A percentile compares a stretch with the other conserved stretches of the same genome.
Evolutionary conservation across 73 alveolate species (phyloP).

Genomic region (Tetrahymena thermophila): DNA sequence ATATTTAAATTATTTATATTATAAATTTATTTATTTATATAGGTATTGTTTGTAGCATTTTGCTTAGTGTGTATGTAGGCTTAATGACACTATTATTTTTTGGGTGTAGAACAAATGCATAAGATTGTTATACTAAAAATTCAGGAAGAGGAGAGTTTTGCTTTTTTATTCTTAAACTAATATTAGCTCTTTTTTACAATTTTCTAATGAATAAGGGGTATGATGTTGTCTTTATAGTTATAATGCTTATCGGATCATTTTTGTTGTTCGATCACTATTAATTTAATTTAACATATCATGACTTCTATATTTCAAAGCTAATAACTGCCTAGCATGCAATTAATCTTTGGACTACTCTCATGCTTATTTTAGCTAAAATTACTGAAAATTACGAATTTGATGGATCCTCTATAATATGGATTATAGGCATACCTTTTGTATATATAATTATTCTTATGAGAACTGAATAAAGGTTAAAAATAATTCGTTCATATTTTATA

Average conservation of each 20-base stretch:
- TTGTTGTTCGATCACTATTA: not conserved
- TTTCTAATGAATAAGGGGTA: not conserved
- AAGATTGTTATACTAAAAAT: not conserved
- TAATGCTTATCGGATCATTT: not conserved
- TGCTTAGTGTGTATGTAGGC: not conserved
- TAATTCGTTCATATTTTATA: not conserved
- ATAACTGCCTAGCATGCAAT: constrained; percentile 25
- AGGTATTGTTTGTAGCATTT: not conserved
- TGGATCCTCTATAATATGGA: constrained; percentile 40
- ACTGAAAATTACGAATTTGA: constrained; percentile 26
- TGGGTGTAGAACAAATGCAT: not conserved
- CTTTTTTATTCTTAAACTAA: not conserved
- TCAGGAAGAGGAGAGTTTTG: not conserved
- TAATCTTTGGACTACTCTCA: constrained; percentile 28
- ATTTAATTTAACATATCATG: not conserved
- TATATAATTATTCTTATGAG: constrained; percentile 9
- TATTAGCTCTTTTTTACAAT: not conserved
- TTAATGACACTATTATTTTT: not conserved
- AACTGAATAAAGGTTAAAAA: constrained; percentile 7
- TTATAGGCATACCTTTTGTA: constrained; percentile 27
- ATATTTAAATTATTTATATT: not conserved
- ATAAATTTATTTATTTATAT: not conserved
- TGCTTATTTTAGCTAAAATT: constrained; percentile 24
- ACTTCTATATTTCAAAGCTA: constrained; percentile 12
- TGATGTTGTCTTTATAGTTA: not conserved